Evolutionary conservation across 2,329 filamentous ascomycete species (phyloP), one percentile per base, ranked within the genome.

Genomic region (Neonectria magnoliae): DNA sequence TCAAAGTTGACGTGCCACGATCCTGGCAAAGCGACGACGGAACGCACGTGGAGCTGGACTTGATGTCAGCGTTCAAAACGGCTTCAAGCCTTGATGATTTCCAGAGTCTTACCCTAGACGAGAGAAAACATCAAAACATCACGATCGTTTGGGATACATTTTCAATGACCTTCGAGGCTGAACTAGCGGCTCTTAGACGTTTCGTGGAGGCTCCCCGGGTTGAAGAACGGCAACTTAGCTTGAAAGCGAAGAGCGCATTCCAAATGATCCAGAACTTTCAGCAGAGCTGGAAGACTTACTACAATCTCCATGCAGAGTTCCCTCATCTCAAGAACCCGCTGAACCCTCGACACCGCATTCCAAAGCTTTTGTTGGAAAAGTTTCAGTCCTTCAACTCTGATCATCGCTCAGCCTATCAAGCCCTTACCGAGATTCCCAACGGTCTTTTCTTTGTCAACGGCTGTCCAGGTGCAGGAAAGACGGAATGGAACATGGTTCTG

Each of bases 31-130:
- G 67, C 1, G 60, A 71, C 0, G 65, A 75, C 0, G 76, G 76
- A 0, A 54, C 58, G 0, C 65, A 73, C 2, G 13, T 74, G 2
- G 71, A 78, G 10, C 20, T 77, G 74, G 54, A 92, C 82, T 76
- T 91, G 83, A 79, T 91, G 89, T 60, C 86, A 78, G 82, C 89
- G 84, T 79, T 91, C 87, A 81, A 90, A 84, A 75, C 89, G 85
- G 75, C 87, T 84, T 16, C 86, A 83, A 0, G 62, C 4, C 68
- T 76, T 0, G 64, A 70, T 1, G 68, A 76, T 7, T 55, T 72
- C 5, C 6, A 38, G 2, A 63, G 41, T 5, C 56, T 76, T 1
- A 50, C n/a, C 0, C 7, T 77, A 1, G 65, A 68, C 7, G 36
- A 71, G 1, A 4, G 53, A 0, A 69, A 64, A 1, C 45, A 50